phyloP scores from a whole-genome alignment of 2,329 filamentous ascomycete genomes.

The Paradendryphiella salina region DNA sequence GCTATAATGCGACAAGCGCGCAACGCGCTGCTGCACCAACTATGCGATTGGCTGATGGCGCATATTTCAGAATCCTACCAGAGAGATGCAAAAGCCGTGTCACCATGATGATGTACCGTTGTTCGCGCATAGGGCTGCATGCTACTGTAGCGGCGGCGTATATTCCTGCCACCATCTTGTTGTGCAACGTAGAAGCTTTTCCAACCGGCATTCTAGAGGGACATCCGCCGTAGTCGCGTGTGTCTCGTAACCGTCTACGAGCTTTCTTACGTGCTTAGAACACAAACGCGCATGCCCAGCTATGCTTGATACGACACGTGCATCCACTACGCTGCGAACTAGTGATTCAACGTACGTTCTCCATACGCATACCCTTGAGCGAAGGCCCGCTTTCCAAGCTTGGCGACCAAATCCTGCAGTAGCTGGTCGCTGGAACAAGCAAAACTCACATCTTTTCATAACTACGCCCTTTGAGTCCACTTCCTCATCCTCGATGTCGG shows the following conservation, averaged over 20 bases:
- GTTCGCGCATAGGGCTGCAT: constrained; percentile 15
- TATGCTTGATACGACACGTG: constrained; percentile 8
- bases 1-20: not conserved
- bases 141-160: not conserved
- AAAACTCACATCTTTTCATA: constrained; percentile 2
- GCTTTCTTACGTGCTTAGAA: constrained; percentile 1
- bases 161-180: not conserved
- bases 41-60: constrained; percentile 7
- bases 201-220: not conserved
- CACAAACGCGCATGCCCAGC: constrained; percentile 4
- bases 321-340: constrained; percentile 14
- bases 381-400: constrained; percentile 3
- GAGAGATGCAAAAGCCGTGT: constrained; percentile 4
- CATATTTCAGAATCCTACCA: not conserved
- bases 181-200: not conserved
- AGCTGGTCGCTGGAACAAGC: constrained; percentile 8
- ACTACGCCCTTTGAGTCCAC: constrained; percentile 2
- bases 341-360: constrained; percentile 14
- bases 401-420: constrained; percentile 9
- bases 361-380: constrained; percentile 9
- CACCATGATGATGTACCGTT: constrained; percentile 7
- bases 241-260: not conserved
- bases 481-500: constrained; percentile 3
- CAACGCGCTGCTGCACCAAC: not conserved
- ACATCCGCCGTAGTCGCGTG: not conserved